Evolutionary conservation across 148 eudicot genomes (phyloP), one percentile per base, ranked within the genome.

Genomic region (Nepenthes gracilis): DNA sequence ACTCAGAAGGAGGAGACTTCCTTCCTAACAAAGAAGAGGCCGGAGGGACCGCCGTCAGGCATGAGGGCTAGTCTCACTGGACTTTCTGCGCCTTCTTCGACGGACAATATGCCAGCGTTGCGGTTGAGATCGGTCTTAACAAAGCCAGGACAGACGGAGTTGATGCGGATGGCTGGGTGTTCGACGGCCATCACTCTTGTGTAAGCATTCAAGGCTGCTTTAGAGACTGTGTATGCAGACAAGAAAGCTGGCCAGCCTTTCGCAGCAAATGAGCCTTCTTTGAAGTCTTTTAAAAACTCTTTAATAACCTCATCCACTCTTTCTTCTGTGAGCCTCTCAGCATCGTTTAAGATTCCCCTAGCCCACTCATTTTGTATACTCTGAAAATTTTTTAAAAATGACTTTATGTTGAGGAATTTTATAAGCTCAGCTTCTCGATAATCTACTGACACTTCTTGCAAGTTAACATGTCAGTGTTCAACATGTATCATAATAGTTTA

Each of bases 321-420:
- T 35, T 70, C 78, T 64, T 73, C 83, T 14, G 82, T 68, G 5
- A 78, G 78, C 52, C 37, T 69, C 6, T 79, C 74, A 2, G 9
- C 54, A 53, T 77, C 67, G 49, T 13, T 38, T 1, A 78, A 65
- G 48, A 66, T 54, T 2, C 52, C 57, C 64, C 10, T 69, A 11
- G 66, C 75, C 70, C 71, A 59, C 47, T 75, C 70, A 36, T 59
- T 67, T 15, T 55, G 57, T 35, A 65, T 12, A 15, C 60, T n/a
- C 81, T 76, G 75, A 60, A 67, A 52, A 14, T 37, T 7, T 12
- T 2, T 23, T 23, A 0, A 23, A 23, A 23, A 23, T 23, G 23
- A 23, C 23, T 23, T 23, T 23, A 23, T 23, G 23, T 23, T 23
- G 23, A 23, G 23, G 23, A 23, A 23, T 23, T 23, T 23, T 23